phyloP scores from a whole-genome alignment of 768 basidiomycete species.

The Leccinum uliginosum region DNA sequence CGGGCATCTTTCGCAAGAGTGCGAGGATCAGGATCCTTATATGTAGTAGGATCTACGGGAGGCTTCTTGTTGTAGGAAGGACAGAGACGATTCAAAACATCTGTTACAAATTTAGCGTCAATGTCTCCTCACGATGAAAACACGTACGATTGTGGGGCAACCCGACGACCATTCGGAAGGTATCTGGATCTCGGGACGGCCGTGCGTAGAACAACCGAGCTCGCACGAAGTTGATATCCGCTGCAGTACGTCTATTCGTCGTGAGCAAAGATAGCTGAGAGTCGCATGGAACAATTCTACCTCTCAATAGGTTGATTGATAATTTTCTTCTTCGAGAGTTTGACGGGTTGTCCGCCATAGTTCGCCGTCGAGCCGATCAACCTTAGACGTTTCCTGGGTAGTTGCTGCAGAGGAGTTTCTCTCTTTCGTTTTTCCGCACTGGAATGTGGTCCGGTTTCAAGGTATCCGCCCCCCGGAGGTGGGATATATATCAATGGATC shows the following conservation, averaged over 20 bases:
- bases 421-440: constrained; percentile 22
- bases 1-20: constrained; percentile 49
- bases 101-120: constrained; percentile 33
- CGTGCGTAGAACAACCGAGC: constrained; percentile 65
- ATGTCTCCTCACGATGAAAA: not conserved
- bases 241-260: constrained; percentile 38
- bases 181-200: constrained; percentile 49
- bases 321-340: constrained; percentile 2
- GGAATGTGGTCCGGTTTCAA: constrained; percentile 6
- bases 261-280: not conserved
- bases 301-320: constrained; percentile 17
- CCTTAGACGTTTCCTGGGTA: constrained; percentile 28
- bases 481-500: constrained; percentile 51
- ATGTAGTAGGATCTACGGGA: constrained; percentile 24
- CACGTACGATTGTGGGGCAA: constrained; percentile 63
- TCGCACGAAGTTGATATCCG: constrained; percentile 50
- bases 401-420: constrained; percentile 9
- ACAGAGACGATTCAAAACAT: constrained; percentile 58
- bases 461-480: constrained; percentile 7
- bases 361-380: constrained; percentile 1
- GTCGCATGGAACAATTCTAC: constrained; percentile 2
- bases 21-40: constrained; percentile 43
- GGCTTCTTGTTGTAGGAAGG: constrained; percentile 38
- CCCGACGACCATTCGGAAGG: constrained; percentile 52
- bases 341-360: constrained; percentile 3